These are phyloP conservation scores for Xylaria sp. DNA, from an alignment of 2,329 filamentous ascomycete species.

Conservation along the genomic window DNA sequence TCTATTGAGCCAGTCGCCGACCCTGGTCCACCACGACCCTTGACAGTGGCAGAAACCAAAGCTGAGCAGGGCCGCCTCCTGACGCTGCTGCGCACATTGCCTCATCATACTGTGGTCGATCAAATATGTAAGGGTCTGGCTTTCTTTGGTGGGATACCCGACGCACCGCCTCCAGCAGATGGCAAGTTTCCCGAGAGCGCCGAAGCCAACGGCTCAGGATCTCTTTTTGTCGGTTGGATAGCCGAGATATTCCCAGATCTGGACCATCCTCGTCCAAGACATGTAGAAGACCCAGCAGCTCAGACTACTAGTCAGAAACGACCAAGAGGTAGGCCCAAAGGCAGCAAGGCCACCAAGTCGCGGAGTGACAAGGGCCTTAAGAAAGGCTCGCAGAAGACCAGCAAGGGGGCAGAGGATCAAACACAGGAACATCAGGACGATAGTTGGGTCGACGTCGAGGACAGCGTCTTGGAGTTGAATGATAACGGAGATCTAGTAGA, in stretches of 20 bases:
- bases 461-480: conserved; percentile 47
- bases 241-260: conserved; percentile 69
- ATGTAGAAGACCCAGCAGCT: conserved; percentile 31
- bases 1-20: conserved; percentile 35
- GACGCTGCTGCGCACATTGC: conserved; percentile 64
- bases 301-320: conserved; percentile 51
- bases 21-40: conserved; percentile 41
- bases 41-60: conserved; percentile 63
- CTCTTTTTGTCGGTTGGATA: conserved; percentile 69
- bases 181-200: conserved; percentile 66
- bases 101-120: conserved; percentile 67
- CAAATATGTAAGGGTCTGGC: conserved; percentile 70
- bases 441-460: conserved; percentile 59
- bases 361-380: conserved; percentile 63
- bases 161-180: conserved; percentile 61
- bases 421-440: conserved; percentile 50
- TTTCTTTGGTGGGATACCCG: conserved; percentile 71
- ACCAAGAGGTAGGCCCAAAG: conserved; percentile 65
- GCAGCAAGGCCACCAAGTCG: conserved; percentile 61
- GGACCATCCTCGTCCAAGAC: conserved; percentile 43
- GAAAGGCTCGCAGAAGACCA: conserved; percentile 52
- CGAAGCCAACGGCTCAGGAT: conserved; percentile 65
- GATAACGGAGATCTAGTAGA: conserved; percentile 47
- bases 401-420: conserved; percentile 37
- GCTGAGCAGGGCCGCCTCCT: conserved; percentile 68